These are phyloP conservation scores for Saksenaea vasiformis DNA, from an alignment of 371 early-diverging fungal genomes.

Conservation along the genomic window DNA sequence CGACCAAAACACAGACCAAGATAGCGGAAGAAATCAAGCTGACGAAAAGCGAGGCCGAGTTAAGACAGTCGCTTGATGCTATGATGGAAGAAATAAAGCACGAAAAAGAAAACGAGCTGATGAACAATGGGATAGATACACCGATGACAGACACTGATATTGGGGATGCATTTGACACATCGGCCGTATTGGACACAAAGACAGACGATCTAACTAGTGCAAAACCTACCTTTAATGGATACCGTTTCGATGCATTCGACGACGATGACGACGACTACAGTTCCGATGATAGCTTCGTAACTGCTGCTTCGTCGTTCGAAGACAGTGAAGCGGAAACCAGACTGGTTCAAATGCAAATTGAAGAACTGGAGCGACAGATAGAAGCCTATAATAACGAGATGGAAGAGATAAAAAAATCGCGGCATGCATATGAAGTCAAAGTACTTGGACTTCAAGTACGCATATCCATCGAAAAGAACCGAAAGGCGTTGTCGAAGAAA, in stretches of 20 bases:
- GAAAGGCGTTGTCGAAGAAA: constrained; percentile 3
- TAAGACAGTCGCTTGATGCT: constrained; percentile 12
- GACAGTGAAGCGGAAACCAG: not conserved
- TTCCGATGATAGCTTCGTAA: not conserved
- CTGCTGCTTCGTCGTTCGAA: not conserved
- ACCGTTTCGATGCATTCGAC: not conserved
- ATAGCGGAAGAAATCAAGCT: not conserved
- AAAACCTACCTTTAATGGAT: not conserved
- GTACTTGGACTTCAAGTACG: constrained; percentile 23
- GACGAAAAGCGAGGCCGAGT: constrained; percentile 1
- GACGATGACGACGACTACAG: not conserved
- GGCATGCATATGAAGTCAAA: constrained; percentile 14
- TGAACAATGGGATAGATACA: not conserved
- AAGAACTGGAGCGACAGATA: constrained; percentile 2
- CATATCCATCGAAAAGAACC: constrained; percentile 24
- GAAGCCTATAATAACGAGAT: not conserved
- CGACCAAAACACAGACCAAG: not conserved
- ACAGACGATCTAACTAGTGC: not conserved
- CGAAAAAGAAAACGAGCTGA: not conserved
- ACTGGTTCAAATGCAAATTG: constrained; percentile 9
- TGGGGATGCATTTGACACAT: constrained; percentile 9
- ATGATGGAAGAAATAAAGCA: constrained; percentile 11
- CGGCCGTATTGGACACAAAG: not conserved
- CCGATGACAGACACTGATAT: not conserved
- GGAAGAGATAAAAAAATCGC: not conserved